Base-by-base conservation (phyloP, 208 protist genomes). In the Trypanosoma vivax region DNA sequence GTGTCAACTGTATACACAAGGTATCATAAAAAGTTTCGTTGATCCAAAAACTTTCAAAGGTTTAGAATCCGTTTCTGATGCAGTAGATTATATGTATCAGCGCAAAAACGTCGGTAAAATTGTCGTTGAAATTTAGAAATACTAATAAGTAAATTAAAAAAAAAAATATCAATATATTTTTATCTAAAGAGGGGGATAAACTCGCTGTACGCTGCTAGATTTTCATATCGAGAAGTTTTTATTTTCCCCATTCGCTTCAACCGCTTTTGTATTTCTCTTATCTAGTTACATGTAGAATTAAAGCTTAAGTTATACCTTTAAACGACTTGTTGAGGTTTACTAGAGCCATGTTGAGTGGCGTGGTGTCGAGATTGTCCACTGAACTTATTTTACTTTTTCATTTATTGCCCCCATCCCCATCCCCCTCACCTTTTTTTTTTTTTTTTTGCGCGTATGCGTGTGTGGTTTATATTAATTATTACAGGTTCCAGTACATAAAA, bases 101-200 rank as follows among this genome's bases (percentile, higher is more conserved):
- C 60, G 74, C 5, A 72, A 77, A 45, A 94, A 91, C 52, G 73
- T 52, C 19, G 87, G 87, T 19, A 94, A 94, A 60, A 54, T 94
- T 19, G 58, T 91, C 23, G 81, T 94, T 10, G 66, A 85, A 49
- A 60, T 93, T 11, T 70, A 34, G 50, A 13, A 38, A 58, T 33
- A 35, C 23, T 5, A 13, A 40, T 29, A 14, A 23, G 50, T 56
- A 46, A 30, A 13, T 39, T 38, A 37, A 46, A 48, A 48, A 38
- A 46, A 58, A 47, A 35, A 25, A 11, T 18, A 37, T 19, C 2
- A 19, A 2, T 24, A 30, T 2, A 38, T 24, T 29, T n/a, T 39
- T 33, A 37, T n/a, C 10, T 9, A 14, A 37, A 14, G 14, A 37
- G 33, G 33, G 9, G n/a, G n/a, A n/a, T n/a, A n/a, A n/a, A n/a